phyloP scores from a whole-genome alignment of 345 rosid species.

The Gossypium bickii region DNA sequence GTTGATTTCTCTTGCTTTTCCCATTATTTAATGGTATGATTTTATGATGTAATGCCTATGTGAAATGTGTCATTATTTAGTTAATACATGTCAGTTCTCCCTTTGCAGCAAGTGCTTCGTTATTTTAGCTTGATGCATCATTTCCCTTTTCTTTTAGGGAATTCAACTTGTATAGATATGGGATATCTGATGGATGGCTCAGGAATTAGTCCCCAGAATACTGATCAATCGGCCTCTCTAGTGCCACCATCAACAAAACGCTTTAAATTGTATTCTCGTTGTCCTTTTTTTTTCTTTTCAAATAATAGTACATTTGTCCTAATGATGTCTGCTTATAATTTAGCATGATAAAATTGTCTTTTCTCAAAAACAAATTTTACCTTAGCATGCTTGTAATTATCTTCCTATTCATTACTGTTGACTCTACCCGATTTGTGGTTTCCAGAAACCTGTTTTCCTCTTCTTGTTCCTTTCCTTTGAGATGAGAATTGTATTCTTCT shows the following conservation, averaged over 20 bases:
- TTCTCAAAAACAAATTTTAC: neutral
- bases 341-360: neutral
- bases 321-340: constrained; percentile 6
- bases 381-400: neutral
- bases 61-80: neutral
- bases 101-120: neutral
- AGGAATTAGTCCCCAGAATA: constrained; percentile 30
- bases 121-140: constrained; percentile 6
- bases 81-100: neutral
- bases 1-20: neutral
- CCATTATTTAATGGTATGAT: neutral
- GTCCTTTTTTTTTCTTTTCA: constrained; percentile 23
- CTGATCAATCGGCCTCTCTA: constrained; percentile 28
- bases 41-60: neutral
- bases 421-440: neutral
- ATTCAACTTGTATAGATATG: constrained; percentile 23
- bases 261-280: constrained; percentile 37
- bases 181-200: constrained; percentile 28
- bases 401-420: neutral
- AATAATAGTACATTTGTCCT: constrained; percentile 8
- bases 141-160: constrained; percentile 26
- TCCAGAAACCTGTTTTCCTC: neutral
- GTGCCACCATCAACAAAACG: constrained; percentile 50
- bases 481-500: neutral
- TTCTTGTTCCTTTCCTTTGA: neutral